Conservation (phyloP, 208 protist species). For the Angomonas deanei region DNA sequence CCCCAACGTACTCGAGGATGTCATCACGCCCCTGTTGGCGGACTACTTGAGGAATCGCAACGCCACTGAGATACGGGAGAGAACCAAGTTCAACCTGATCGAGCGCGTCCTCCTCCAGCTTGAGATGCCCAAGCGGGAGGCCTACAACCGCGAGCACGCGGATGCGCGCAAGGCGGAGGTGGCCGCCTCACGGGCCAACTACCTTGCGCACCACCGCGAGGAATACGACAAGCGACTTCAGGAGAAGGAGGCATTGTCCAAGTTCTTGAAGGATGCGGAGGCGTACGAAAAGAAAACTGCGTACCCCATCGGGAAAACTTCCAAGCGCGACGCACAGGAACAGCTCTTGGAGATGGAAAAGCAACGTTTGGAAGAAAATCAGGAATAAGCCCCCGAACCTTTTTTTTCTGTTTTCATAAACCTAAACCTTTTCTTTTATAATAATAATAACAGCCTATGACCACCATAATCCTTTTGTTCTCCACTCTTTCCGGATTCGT, state of each 20-base stretch:
- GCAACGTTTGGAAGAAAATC: constrained; percentile 31
- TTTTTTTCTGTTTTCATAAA: too few species aligned
- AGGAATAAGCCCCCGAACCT: too few species aligned
- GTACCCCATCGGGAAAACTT: constrained; percentile 38
- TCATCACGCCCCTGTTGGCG: constrained; percentile 50
- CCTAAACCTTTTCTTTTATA: too few species aligned
- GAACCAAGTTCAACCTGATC: constrained; percentile 59
- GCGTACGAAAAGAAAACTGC: constrained; percentile 51
- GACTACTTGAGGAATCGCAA: constrained; percentile 41
- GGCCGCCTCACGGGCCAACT: constrained; percentile 50
- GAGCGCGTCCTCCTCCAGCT: constrained; percentile 59
- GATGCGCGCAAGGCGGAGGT: constrained; percentile 51
- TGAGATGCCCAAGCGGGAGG: constrained; percentile 68
- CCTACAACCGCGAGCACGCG: constrained; percentile 35
- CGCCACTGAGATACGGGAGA: constrained; percentile 47
- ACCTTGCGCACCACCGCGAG: constrained; percentile 65
- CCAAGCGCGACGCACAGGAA: constrained; percentile 78
- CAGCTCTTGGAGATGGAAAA: constrained; percentile 65
- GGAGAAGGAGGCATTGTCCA: constrained; percentile 45
- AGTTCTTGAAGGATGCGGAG: constrained; percentile 54
- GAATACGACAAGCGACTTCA: constrained; percentile 73
- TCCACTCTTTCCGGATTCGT: too few species aligned
- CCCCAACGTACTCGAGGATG: constrained; percentile 55
- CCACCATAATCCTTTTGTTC: too few species aligned
- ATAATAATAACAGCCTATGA: too few species aligned